phyloP scores from a whole-genome alignment of 352 stramenopile species.

The Labyrinthula sp. region DNA sequence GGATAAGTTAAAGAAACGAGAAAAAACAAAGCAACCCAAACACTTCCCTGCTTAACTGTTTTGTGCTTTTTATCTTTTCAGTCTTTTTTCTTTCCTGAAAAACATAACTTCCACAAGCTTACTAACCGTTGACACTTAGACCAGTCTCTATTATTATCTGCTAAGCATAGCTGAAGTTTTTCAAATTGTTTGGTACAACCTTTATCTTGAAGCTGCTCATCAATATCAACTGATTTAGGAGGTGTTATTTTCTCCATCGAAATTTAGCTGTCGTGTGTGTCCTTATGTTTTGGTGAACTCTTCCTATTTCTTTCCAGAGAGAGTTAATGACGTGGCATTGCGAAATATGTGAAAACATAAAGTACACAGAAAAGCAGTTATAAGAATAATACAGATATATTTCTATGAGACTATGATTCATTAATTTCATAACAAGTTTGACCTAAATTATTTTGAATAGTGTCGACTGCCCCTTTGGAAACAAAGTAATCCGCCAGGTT shows the following conservation, averaged over 20 bases:
- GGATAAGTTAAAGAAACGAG: not conserved
- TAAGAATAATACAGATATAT: too few species aligned
- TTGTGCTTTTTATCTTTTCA: not conserved
- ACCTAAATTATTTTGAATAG: conserved; percentile 59
- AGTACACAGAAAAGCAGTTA: too few species aligned
- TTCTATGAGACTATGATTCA: too few species aligned
- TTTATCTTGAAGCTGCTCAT: conserved; percentile 16
- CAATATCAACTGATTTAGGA: conserved; percentile 19
- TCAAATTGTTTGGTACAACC: conserved; percentile 20
- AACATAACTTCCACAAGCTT: conserved; percentile 5
- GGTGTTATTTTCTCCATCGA: too few species aligned
- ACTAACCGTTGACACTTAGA: conserved; percentile 10
- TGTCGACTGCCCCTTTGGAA: conserved; percentile 70
- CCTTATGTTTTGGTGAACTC: too few species aligned
- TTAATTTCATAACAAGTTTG: conserved; percentile 84
- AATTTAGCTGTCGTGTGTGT: too few species aligned
- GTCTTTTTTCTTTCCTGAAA: conserved; percentile 4
- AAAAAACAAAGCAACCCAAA: not conserved
- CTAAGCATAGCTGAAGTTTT: conserved; percentile 25
- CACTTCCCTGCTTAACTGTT: conserved; percentile 6
- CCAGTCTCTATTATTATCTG: conserved; percentile 23
- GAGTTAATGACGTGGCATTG: too few species aligned
- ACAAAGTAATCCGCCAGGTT: conserved; percentile 74
- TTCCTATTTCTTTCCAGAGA: too few species aligned
- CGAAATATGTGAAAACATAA: too few species aligned